Evolutionary conservation across 192 early-diverging fungal species (phyloP), one percentile per base, ranked within the genome.

Genomic region (Entophlyctis luteolus): DNA sequence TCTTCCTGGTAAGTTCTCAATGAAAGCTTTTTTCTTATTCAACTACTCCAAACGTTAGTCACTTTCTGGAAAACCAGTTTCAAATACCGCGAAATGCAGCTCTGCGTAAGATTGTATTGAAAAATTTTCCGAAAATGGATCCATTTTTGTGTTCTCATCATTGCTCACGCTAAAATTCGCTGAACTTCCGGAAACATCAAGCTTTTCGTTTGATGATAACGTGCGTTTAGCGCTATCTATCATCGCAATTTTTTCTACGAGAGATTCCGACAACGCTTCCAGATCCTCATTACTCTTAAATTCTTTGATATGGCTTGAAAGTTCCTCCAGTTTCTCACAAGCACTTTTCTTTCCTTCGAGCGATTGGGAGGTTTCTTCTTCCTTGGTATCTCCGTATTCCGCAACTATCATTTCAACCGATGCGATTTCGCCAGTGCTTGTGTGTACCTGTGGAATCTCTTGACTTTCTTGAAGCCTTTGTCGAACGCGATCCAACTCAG

Each of bases 281-380:
- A 66, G 63, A 34, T 66, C 50, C 20, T 66, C 63, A 55, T 66
- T 48, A 35, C 63, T 66, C 35, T 55, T 66, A 52, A 66, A 66
- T 6, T 66, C 63, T 31, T 66, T 66, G 63, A 66, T 66, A 22
- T 54, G 55, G 29, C 63, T 55, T 25, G 55, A 66, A 31, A 66
- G 52, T 54, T 66, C 63, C 8, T 66, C 63, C 34, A 66, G 63
- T 29, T 66, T 66, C n/a, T 66, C 35, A 31, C 23, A 45, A 27
- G 60, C 54, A 46, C 22, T 53, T 53, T 53, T 53, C 55, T 34
- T 48, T 14, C 14, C 18, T 25, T 49, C 45, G 22, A 45, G 10
- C 28, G 6, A 60, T 27, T 10, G 42, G 60, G 36, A 33, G 16
- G 52, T 48, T 33, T 48, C 20, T 14, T 36, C 63, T 54, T 55